Evolutionary conservation across 1,284 basidiomycete species (phyloP).

Genomic region (Inonotus obliquus): DNA sequence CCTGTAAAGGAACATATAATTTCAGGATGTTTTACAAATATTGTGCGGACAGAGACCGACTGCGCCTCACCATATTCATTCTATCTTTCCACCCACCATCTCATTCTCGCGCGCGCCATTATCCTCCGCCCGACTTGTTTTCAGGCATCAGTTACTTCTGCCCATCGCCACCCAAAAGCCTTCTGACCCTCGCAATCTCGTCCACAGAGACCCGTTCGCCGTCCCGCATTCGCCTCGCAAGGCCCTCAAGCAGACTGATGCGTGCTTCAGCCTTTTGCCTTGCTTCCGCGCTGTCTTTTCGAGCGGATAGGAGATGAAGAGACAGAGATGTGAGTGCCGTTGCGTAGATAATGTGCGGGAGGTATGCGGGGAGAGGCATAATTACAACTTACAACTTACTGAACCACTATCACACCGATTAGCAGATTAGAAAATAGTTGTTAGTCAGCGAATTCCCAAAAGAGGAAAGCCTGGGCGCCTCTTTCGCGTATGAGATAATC

Average conservation of each 20-base stretch:
- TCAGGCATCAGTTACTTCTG: conserved; percentile 20
- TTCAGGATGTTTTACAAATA: no score
- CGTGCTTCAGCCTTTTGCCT: conserved; percentile 46
- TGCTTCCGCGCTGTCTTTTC: conserved; percentile 44
- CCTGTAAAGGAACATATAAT: no score
- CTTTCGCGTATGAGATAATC: no score
- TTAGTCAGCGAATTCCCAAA: background rate
- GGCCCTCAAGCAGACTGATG: conserved; percentile 54
- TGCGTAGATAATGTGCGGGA: conserved; percentile 52
- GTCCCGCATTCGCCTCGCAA: conserved; percentile 42
- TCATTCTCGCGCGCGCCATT: no score
- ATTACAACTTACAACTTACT: no score
- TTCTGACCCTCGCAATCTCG: conserved; percentile 46
- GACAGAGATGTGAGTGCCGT: conserved; percentile 58
- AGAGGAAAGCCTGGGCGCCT: background rate
- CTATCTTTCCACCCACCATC: no score
- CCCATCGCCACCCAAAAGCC: conserved; percentile 36
- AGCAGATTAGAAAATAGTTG: background rate
- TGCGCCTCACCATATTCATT: no score
- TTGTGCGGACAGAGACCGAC: no score
- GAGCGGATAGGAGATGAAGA: conserved; percentile 53
- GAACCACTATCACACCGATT: no score
- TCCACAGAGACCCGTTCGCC: conserved; percentile 37
- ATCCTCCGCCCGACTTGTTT: background rate
- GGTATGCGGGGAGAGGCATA: conserved; percentile 29